Base-by-base conservation (phyloP, 2,329 filamentous ascomycete genomes). In the Trichoderma sp. region DNA sequence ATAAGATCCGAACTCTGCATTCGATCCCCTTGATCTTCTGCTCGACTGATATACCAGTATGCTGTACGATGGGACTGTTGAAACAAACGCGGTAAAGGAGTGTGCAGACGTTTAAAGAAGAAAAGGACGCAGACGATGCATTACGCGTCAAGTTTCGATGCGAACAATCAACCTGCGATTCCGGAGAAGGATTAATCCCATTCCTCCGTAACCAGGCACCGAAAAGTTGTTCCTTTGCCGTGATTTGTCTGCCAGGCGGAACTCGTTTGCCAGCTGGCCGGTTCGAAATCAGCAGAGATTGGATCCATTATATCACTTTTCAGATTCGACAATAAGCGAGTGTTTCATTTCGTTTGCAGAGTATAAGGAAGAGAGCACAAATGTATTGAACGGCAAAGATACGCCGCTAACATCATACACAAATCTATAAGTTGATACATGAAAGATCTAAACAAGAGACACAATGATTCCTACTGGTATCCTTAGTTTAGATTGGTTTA, bases 141-240 rank as follows among this genome's bases (percentile, higher is more conserved):
- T 66, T 27, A 69, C 69, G 55, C 69, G 66, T 69, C 21, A 14
- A 57, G 43, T 43, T 61, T 56, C 29, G 55, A 59, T 37, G 27
- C 21, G 60, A 61, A 19, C 24, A 24, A 33, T 47, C 49, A 55
- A 10, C 16, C 13, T 27, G 33, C 13, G 14, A 40, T 33, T 16
- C 7, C 55, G 63, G 65, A 57, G 57, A 53, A 61, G 65, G 57
- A 68, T 61, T 24, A 53, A 52, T 8, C 19, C 3, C 40, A 57
- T 49, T 33, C 35, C 29, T 7, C 47, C n/a, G 16, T 49, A 31
- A 43, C 47, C 43, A 68, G 27, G 27, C 29, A 27, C 49, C 31
- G 16, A 29, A 10, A 13, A 40, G 56, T 53, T 52, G 24, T 21
- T 60, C 33, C 57, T 37, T 40, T 21, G 60, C 56, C 62, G 62